phyloP scores from a whole-genome alignment of 495 filamentous ascomycete species.

The Xylaria grammica region DNA sequence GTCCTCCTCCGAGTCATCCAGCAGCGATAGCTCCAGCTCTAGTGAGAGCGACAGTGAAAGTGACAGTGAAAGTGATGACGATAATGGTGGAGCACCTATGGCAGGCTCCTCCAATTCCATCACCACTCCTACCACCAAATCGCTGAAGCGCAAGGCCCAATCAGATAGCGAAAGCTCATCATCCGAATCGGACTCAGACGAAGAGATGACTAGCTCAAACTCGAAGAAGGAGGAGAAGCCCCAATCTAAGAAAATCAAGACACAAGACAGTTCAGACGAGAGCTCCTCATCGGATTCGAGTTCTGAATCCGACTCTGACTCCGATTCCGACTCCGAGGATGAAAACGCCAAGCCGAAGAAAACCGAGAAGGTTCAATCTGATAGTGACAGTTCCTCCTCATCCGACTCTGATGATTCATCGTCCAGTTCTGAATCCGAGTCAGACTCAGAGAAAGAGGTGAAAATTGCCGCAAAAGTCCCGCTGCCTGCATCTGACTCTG shows the following conservation, averaged over 20 bases:
- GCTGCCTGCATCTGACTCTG: conserved; percentile 44
- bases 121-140: conserved; percentile 25
- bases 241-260: conserved; percentile 16
- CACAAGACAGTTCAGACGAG: conserved; percentile 30
- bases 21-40: conserved; percentile 54
- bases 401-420: conserved; percentile 53
- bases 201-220: conserved; percentile 34
- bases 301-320: conserved; percentile 50
- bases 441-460: conserved; percentile 41
- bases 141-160: conserved; percentile 69
- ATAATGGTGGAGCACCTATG: conserved; percentile 59
- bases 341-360: conserved; percentile 34
- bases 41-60: conserved; percentile 54
- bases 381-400: conserved; percentile 43
- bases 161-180: conserved; percentile 52
- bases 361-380: conserved; percentile 28
- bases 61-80: conserved; percentile 54
- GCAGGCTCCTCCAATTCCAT: conserved; percentile 4
- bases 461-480: conserved; percentile 60
- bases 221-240: conserved; percentile 26
- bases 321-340: conserved; percentile 42
- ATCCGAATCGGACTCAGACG: conserved; percentile 46
- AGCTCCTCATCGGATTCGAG: conserved; percentile 34
- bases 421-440: conserved; percentile 45
- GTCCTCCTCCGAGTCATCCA: conserved; percentile 49